Percentiles rank a stretch among this genome's conserved stretches.
These are phyloP conservation scores for Camellia sinensis DNA, from an alignment of 148 eudicot species.

Conservation along the genomic window DNA sequence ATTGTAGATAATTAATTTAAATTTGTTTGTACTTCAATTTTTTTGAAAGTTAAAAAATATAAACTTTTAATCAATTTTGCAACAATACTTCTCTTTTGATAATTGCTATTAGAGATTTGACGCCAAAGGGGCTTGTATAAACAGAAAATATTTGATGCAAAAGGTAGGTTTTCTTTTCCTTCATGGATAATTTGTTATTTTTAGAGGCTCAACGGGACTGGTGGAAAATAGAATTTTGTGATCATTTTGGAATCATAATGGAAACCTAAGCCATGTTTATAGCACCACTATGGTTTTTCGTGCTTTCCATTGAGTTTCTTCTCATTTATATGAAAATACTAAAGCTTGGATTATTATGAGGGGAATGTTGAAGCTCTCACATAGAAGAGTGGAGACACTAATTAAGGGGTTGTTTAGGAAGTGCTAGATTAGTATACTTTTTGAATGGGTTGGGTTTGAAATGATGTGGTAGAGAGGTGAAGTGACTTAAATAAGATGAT, in stretches of 20 bases:
- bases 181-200: neutral
- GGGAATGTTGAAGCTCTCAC: neutral
- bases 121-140: neutral
- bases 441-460: too few species aligned
- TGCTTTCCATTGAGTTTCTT: neutral
- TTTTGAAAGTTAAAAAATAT: too few species aligned
- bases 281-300: neutral
- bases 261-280: neutral
- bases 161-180: neutral
- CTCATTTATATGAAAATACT: neutral
- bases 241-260: neutral
- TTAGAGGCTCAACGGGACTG: neutral
- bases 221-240: neutral
- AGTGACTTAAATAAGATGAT: too few species aligned
- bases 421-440: too few species aligned
- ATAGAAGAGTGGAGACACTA: neutral
- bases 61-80: neutral
- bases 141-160: neutral
- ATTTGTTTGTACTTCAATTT: too few species aligned
- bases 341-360: neutral
- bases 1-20: too few species aligned
- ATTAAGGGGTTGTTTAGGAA: too few species aligned
- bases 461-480: too few species aligned
- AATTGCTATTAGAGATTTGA: slow-evolving; percentile 4
- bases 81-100: neutral